Base-by-base conservation (phyloP, 176 grass and related monocot genomes). In the Triticum monococcum region DNA sequence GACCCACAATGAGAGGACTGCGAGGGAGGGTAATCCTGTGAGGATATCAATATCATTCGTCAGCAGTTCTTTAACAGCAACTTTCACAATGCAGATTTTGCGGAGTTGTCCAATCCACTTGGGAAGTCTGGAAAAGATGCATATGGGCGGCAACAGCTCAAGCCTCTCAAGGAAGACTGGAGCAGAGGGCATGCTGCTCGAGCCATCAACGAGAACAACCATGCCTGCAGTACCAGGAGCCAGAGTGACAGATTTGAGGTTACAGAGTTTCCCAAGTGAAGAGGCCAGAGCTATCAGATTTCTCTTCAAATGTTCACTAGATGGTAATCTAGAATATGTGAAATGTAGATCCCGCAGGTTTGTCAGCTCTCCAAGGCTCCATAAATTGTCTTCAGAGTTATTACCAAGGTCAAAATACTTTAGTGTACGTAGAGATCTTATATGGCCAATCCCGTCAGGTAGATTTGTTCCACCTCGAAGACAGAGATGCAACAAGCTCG, bases 91-190 rank as follows among this genome's bases (percentile, higher is more conserved):
- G 28, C 83, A 5, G 30, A 85, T 28, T n/a, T 50, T 77, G 1
- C 4, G 4, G 4, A 65, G 22, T 23, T 33, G 60, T 37, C 72
- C 60, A 31, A 24, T 77, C 83, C 83, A 85, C 28, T 32, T 25
- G 28, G 83, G 83, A 50, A 85, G 28, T 52, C 40, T 85, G 30
- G 60, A 52, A 64, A 85, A 66, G 10, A 66, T 65, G 72, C 83
- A 85, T 23, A 77, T 48, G 20, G 83, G 72, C 0, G 60, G 60
- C 41, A 77, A 33, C 60, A 85, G 46, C 41, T 52, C 40, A 50
- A 85, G 40, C 35, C 45, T 86, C 63, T 67, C 37, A 20, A 86
- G 5, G 24, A 8, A 57, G 11, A 69, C 0, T 3, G 64, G 64
- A 5, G 24, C 9, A 26, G 61, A 59, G 22, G 20, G 3, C 32